A percentile compares a stretch with the other conserved stretches of the same genome.
Evolutionary conservation across 768 basidiomycete species (phyloP).

Genomic region (Panaeolus papilionaceus): DNA sequence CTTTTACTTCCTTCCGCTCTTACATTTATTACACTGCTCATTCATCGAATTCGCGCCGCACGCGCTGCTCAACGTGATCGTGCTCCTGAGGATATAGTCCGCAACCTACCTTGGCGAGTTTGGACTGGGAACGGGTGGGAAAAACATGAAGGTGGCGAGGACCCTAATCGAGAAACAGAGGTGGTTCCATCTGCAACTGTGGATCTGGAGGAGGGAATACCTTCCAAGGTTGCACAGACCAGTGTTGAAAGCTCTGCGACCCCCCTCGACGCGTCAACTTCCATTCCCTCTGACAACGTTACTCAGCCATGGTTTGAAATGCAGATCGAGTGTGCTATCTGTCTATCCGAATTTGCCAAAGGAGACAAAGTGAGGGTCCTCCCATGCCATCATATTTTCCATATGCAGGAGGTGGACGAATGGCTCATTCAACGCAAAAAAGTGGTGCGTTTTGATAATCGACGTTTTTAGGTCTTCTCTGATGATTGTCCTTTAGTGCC

Average conservation of each 20-base stretch:
- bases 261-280: slow-evolving; percentile 46
- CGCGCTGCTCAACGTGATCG: slow-evolving; percentile 85
- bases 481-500: slow-evolving; percentile 62
- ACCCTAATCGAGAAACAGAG: slow-evolving; percentile 34
- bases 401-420: slow-evolving; percentile 87
- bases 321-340: slow-evolving; percentile 92
- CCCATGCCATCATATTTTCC: slow-evolving; percentile 96
- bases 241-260: slow-evolving; percentile 12
- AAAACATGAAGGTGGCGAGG: slow-evolving; percentile 63
- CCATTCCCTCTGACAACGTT: slow-evolving; percentile 35
- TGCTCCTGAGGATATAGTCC: slow-evolving; percentile 82
- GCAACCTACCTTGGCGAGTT: slow-evolving; percentile 79
- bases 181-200: slow-evolving; percentile 31
- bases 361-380: slow-evolving; percentile 92
- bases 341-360: slow-evolving; percentile 83
- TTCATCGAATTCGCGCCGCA: slow-evolving; percentile 86
- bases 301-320: slow-evolving; percentile 78
- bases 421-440: slow-evolving; percentile 96
- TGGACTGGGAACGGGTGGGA: slow-evolving; percentile 87
- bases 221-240: slow-evolving; percentile 23
- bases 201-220: slow-evolving; percentile 47
- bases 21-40: slow-evolving; percentile 86
- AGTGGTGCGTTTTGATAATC: slow-evolving; percentile 60
- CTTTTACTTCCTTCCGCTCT: slow-evolving; percentile 89
- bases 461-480: slow-evolving; percentile 14